Base-by-base conservation (phyloP, 1,284 basidiomycete genomes). In the Fomitopsis palustris region DNA sequence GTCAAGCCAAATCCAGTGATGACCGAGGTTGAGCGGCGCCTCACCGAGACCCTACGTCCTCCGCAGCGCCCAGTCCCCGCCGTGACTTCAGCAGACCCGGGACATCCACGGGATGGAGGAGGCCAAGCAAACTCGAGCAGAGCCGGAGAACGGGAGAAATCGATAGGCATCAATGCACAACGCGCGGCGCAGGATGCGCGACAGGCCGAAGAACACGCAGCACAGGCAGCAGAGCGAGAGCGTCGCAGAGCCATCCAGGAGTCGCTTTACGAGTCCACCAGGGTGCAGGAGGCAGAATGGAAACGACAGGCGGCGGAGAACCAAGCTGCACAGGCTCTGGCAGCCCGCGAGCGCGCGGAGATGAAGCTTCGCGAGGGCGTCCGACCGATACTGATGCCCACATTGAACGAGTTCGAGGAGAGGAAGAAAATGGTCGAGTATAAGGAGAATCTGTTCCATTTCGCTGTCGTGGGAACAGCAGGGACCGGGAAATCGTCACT, bases 401-500 rank as follows among this genome's bases (percentile, higher is more conserved):
- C 56, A 8, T 3, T 23, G 49, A 37, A 52, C n/a, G 49, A 57
- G 17, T 42, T 53, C n/a, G 38, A 17, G 38, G 49, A 6, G 14
- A 31, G 25, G 21, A 57, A 53, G 56, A 29, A 33, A n/a, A 7
- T 1, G 17, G 3, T 57, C 19, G 9, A 53, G 39, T 57, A 57
- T 31, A 8, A 53, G 27, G 49, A 53, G 39, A 38, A 35, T 25
- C 7, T 52, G 25, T 53, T 57, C 56, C 56, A 57, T 27, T 56
- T 56, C 45, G 55, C 45, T 16, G 37, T 56, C 45, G 55, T 31
- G 2, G 55, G 55, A 1, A 19, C n/a, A 8, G 49, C 56, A 16
- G 56, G 56, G 3, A 53, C 23, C 23, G 56, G 56, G 6, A 57
- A 57, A 38, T 57, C 56, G 7, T 57, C 49, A 49, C 33, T 57